Percentiles rank a stretch among this genome's conserved stretches.
Conservation (phyloP, 2,329 filamentous ascomycete genomes). For the Colletotrichum sp. region DNA sequence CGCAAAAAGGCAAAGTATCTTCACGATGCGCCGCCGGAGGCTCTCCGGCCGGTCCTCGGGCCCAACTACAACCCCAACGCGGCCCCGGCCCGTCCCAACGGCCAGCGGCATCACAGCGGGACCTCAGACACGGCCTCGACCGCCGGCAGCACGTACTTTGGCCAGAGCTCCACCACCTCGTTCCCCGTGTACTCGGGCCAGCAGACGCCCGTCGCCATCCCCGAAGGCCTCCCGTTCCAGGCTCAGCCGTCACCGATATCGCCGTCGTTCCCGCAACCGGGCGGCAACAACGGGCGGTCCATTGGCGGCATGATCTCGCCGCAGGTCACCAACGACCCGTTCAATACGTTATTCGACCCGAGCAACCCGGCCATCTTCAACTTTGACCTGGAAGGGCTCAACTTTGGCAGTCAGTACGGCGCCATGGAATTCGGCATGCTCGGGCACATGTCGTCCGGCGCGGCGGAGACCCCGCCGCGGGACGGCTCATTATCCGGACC, state of each 20-base stretch:
- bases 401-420: conserved; percentile 96
- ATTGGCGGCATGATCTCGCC: conserved; percentile 53
- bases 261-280: conserved; percentile 68
- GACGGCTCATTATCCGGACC: conserved; percentile 57
- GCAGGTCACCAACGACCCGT: conserved; percentile 54
- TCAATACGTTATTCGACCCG: conserved; percentile 79
- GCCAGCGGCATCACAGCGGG: conserved; percentile 39
- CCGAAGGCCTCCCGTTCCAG: conserved; percentile 60
- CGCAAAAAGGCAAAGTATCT: conserved; percentile 99
- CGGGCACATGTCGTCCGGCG: conserved; percentile 92
- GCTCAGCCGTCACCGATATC: conserved; percentile 76
- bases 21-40: conserved; percentile 91
- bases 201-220: conserved; percentile 51
- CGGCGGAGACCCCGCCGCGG: conserved; percentile 77
- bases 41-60: conserved; percentile 83
- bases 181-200: conserved; percentile 58
- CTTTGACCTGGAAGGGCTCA: conserved; percentile 91
- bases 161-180: conserved; percentile 47
- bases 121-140: conserved; percentile 47
- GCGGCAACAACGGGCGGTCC: conserved; percentile 30
- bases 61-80: conserved; percentile 69
- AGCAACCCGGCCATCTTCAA: conserved; percentile 94
- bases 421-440: conserved; percentile 96
- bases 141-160: conserved; percentile 51
- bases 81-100: conserved; percentile 45